A percentile compares a stretch with the other conserved stretches of the same genome.
phyloP scores from a whole-genome alignment of 208 protist species.

The Leptomonas pyrrhocoris region DNA sequence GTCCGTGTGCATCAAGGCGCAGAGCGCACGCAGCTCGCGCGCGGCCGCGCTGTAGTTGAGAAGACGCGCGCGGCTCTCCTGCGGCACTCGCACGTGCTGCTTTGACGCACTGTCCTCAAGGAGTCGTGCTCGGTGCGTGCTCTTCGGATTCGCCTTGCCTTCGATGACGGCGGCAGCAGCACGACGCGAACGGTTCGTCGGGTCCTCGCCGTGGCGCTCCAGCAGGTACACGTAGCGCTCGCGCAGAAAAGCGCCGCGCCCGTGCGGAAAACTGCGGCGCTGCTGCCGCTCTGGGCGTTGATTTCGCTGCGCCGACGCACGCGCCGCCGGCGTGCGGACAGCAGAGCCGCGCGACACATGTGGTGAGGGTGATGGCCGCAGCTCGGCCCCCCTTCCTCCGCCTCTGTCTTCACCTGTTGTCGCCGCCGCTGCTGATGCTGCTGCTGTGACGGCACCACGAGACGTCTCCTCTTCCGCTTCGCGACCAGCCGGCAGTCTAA shows the following conservation, averaged over 20 bases:
- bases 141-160: neutral
- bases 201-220: neutral
- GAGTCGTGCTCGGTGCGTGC: neutral
- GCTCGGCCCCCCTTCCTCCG: neutral
- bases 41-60: slow-evolving; percentile 26
- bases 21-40: slow-evolving; percentile 20
- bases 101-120: neutral
- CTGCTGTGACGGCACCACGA: neutral
- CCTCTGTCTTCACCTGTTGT: neutral
- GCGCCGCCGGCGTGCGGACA: neutral
- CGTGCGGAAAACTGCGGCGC: neutral
- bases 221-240: slow-evolving; percentile 6
- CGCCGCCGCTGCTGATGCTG: too few species aligned
- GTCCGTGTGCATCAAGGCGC: slow-evolving; percentile 26
- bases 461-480: neutral
- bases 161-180: neutral
- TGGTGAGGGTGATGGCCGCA: neutral
- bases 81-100: neutral
- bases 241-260: neutral
- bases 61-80: neutral
- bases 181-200: neutral
- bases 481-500: too few species aligned
- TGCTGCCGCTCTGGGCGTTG: neutral
- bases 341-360: neutral
- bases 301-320: neutral